Base-by-base conservation (phyloP, 768 basidiomycete genomes). In the Clavulina sp. region DNA sequence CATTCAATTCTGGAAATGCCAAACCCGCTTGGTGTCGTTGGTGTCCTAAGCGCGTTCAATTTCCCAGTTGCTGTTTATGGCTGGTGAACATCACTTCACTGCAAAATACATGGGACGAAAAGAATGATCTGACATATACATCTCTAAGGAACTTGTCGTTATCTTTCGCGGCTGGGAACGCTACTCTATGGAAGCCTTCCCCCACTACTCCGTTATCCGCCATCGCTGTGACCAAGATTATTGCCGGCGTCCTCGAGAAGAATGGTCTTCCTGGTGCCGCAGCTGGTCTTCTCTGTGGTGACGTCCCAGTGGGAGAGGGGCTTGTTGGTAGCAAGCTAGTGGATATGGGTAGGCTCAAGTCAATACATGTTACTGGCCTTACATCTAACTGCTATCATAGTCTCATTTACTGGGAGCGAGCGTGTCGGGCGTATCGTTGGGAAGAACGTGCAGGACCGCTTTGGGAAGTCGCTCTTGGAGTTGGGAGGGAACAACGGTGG, bases 391-490 rank as follows among this genome's bases (percentile, higher is more conserved):
- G 32, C n/a, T 40, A 46, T 36, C 30, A 24, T 51, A 92, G 88
- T 97, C 21, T 89, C 86, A 33, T 97, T 97, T 65, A 97, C 93
- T 2, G 93, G 93, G 3, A 89, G 85, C 60, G 93, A 97, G 64
- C 70, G 71, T 49, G 79, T 87, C 51, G 93, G 93, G 9, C 75
- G 81, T 49, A 73, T 77, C 52, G 89, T 97, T n/a, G 84, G 84
- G n/a, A 79, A 78, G 67, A 72, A 70, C 55, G 91, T 95, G 2
- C 84, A 84, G 63, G 77, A 78, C 51, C 73, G 88, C 56, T 93
- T 92, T 64, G 92, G 91, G 19, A 87, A 93, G 67, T 72, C 78
- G 29, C 77, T 96, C 21, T 73, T 96, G 24, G 93, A 96, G 62
- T 70, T 96, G 2, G 92, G 92, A 24, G 93, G 93, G 32, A 96